Conservation (phyloP, 257 asterid species). For the Ajuga chamaepitys region DNA sequence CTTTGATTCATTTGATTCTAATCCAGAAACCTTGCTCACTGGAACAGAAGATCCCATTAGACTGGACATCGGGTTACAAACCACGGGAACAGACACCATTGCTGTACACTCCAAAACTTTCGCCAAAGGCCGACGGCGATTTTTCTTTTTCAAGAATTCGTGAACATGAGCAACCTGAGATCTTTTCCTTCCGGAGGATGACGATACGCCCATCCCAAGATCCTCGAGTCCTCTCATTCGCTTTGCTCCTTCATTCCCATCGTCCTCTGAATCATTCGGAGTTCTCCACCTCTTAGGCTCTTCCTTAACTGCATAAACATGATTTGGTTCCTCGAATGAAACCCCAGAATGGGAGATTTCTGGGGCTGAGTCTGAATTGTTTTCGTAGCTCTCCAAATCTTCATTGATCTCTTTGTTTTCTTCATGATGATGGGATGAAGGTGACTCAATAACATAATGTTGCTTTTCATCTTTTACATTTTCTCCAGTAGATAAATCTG, state of each 20-base stretch:
- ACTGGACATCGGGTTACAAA: conserved; percentile 38
- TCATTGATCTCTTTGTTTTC: conserved; percentile 27
- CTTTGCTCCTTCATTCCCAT: conserved; percentile 56
- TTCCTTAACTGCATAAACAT: conserved; percentile 26
- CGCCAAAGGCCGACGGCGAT: conserved; percentile 61
- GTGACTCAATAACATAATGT: conserved; percentile 26
- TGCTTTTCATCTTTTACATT: conserved; percentile 26
- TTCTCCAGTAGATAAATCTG: conserved; percentile 18
- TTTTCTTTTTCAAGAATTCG: conserved; percentile 55
- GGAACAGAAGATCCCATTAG: conserved; percentile 36
- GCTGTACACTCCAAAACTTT: conserved; percentile 60
- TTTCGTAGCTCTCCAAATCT: conserved; percentile 27
- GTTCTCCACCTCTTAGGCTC: conserved; percentile 34
- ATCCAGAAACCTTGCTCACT: conserved; percentile 39
- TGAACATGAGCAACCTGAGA: conserved; percentile 57
- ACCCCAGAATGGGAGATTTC: conserved; percentile 62
- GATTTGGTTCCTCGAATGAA: conserved; percentile 61
- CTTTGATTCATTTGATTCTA: conserved; percentile 40
- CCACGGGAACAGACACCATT: conserved; percentile 51
- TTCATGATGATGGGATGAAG: conserved; percentile 30
- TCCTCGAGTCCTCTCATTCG: conserved; percentile 85
- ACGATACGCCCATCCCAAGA: conserved; percentile 46
- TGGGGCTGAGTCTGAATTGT: conserved; percentile 41
- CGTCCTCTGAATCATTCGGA: conserved; percentile 77
- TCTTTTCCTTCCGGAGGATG: conserved; percentile 58